Evolutionary conservation across 495 filamentous ascomycete genomes (phyloP).

Genomic region (Tuber melanosporum): DNA sequence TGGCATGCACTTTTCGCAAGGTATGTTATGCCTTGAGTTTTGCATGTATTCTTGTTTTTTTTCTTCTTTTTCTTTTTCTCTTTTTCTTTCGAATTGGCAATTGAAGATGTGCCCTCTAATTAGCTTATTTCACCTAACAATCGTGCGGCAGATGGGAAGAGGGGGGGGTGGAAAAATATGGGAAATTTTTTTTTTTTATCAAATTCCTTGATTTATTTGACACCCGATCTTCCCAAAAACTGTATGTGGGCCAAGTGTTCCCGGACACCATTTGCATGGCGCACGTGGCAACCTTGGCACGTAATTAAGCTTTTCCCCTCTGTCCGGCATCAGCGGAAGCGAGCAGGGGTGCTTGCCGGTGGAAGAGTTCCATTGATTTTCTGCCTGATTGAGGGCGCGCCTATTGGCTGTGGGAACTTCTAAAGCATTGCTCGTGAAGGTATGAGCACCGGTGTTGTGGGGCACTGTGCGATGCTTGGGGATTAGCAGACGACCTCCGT

Average conservation of each 20-base stretch:
- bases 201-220: background rate
- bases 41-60: background rate
- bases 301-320: background rate
- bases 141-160: background rate
- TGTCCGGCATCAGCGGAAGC: background rate
- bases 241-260: constrained; percentile 2
- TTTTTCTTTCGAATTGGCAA: background rate
- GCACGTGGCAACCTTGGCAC: background rate
- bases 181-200: background rate
- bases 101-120: background rate
- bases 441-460: too few relatives aligned
- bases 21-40: background rate
- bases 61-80: background rate
- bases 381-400: too few relatives aligned
- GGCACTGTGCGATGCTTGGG: background rate
- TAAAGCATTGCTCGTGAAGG: background rate
- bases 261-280: background rate
- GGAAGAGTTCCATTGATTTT: background rate
- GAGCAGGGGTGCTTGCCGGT: background rate
- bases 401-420: background rate
- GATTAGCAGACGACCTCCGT: background rate
- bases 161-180: background rate
- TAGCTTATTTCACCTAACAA: background rate
- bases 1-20: background rate
- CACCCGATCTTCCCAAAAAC: background rate